Percentiles rank a stretch among this genome's conserved stretches.
Evolutionary conservation across 345 rosid species (phyloP).

Genomic region (Chamaenerion angustifolium): DNA sequence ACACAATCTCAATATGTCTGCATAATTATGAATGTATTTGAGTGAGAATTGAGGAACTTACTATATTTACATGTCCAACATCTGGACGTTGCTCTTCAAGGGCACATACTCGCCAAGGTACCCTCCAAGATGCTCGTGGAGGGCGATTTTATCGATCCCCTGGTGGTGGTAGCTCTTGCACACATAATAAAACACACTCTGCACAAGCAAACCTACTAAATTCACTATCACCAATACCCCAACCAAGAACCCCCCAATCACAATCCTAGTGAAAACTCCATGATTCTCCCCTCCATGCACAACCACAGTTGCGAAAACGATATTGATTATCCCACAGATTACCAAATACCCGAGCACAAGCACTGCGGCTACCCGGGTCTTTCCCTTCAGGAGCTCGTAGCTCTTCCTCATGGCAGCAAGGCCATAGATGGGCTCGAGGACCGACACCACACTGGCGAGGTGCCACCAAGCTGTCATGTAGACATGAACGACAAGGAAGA

Average conservation of each 20-base stretch:
- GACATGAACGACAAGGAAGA: constrained; percentile 61
- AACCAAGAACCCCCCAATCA: constrained; percentile 74
- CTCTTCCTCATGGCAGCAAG: constrained; percentile 83
- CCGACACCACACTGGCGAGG: constrained; percentile 88
- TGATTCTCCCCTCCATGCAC: constrained; percentile 65
- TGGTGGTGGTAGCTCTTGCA: constrained; percentile 89
- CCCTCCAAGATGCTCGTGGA: constrained; percentile 87
- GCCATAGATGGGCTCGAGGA: constrained; percentile 73
- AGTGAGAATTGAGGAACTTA: too few species aligned
- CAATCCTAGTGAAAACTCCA: constrained; percentile 46
- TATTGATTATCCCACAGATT: constrained; percentile 31
- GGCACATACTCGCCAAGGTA: constrained; percentile 94
- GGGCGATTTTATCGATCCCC: constrained; percentile 65
- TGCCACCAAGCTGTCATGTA: constrained; percentile 93
- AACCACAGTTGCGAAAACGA: constrained; percentile 37
- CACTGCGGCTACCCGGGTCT: constrained; percentile 31
- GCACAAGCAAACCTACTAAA: constrained; percentile 75
- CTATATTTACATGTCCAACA: constrained; percentile 48
- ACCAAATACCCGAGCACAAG: constrained; percentile 58
- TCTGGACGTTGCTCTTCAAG: constrained; percentile 78
- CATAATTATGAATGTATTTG: too few species aligned
- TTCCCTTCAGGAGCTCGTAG: constrained; percentile 67
- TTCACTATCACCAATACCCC: constrained; percentile 80
- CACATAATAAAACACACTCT: constrained; percentile 85
- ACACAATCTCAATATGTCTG: too few species aligned